phyloP scores from a whole-genome alignment of 768 basidiomycete species.

The Rubroboletus pulcherrimus region DNA sequence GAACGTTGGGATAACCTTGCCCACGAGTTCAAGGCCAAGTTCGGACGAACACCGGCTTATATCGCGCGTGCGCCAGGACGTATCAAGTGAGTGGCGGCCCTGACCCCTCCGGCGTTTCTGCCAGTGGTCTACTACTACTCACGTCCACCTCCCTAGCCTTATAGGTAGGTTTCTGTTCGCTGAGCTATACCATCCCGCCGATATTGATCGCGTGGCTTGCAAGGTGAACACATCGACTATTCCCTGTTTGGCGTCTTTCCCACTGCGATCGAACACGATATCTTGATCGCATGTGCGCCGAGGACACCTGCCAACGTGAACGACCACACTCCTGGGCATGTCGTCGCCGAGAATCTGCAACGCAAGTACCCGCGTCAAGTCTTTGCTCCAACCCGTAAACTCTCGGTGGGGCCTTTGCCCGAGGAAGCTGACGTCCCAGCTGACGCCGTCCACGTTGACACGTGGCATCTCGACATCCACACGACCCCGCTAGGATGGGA shows the following conservation, averaged over 20 bases:
- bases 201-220: constrained; percentile 11
- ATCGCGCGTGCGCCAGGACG: constrained; percentile 78
- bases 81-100: constrained; percentile 54
- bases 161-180: constrained; percentile 28
- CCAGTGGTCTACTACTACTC: background rate
- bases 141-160: constrained; percentile 20
- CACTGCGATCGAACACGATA: constrained; percentile 80
- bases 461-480: constrained; percentile 71
- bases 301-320: constrained; percentile 17
- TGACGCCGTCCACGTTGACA: constrained; percentile 39
- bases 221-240: constrained; percentile 85
- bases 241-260: constrained; percentile 81
- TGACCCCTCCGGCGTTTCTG: background rate
- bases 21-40: constrained; percentile 57
- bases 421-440: constrained; percentile 30
- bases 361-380: constrained; percentile 53
- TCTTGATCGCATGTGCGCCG: constrained; percentile 73
- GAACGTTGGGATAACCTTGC: constrained; percentile 60
- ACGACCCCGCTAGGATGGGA: constrained; percentile 73
- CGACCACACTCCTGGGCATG: constrained; percentile 45
- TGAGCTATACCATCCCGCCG: background rate
- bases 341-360: constrained; percentile 60
- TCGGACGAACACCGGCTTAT: constrained; percentile 62
- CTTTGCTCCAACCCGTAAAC: constrained; percentile 51
- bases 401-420: constrained; percentile 19